A percentile compares a stretch with the other conserved stretches of the same genome.
Evolutionary conservation across 495 filamentous ascomycete species (phyloP).

Genomic region (Astrothelium subdiscretum): DNA sequence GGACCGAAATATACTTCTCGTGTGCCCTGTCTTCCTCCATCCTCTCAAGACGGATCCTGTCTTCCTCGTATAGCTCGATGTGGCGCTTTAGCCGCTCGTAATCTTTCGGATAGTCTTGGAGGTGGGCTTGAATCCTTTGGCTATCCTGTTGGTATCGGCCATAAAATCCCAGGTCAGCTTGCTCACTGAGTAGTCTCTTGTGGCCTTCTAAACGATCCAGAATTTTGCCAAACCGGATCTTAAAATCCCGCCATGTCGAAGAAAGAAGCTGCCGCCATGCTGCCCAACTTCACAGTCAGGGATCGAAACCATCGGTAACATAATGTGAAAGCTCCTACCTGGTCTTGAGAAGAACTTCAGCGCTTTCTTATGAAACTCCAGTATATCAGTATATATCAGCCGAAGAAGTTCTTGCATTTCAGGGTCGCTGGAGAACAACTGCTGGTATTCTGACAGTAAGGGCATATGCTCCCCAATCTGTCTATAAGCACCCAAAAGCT

Average conservation of each 20-base stretch:
- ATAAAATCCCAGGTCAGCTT: conserved; percentile 6
- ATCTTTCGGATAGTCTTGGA: not conserved
- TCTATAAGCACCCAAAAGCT: conserved; percentile 32
- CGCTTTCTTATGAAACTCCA: conserved; percentile 32
- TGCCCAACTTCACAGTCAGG: no score
- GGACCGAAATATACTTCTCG: not conserved
- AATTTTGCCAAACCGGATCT: conserved; percentile 24
- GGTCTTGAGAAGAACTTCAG: conserved; percentile 24
- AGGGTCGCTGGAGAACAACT: conserved; percentile 21
- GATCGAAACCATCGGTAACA: not conserved
- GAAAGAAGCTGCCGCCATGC: conserved; percentile 28
- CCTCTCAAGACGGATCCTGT: not conserved
- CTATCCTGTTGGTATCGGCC: not conserved
- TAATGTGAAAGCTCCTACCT: conserved; percentile 1
- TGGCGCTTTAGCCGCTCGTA: conserved; percentile 2
- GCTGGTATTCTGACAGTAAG: conserved; percentile 24
- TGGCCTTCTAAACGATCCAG: conserved; percentile 30
- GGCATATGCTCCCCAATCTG: conserved; percentile 33
- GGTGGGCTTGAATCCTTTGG: not conserved
- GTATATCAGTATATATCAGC: conserved; percentile 35
- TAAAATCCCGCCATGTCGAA: conserved; percentile 33
- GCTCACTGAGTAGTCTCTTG: conserved; percentile 26
- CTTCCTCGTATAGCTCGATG: conserved; percentile 5
- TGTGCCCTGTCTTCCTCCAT: not conserved
- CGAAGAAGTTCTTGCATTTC: conserved; percentile 24